phyloP scores from a whole-genome alignment of 1,284 basidiomycete genomes.

The Pterulicium gracile region DNA sequence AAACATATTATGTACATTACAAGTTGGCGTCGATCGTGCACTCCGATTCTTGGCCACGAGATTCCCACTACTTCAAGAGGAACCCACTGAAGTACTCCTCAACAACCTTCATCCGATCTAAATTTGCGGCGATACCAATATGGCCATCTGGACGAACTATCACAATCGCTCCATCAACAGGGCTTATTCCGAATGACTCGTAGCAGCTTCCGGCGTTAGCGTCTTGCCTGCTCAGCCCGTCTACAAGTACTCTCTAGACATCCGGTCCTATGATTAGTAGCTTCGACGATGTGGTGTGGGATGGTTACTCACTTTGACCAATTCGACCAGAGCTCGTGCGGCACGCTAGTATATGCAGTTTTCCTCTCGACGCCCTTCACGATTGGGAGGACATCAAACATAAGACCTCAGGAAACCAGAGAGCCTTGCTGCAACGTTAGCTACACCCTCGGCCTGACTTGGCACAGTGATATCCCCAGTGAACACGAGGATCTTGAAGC shows the following conservation, averaged over 20 bases:
- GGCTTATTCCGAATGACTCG: slow-evolving; percentile 1
- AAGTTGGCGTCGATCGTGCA: no score
- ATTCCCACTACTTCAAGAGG: background rate
- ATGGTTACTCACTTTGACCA: slow-evolving; percentile 48
- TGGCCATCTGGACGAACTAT: slow-evolving; percentile 3
- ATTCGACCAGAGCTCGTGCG: slow-evolving; percentile 42
- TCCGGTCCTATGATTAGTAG: slow-evolving; percentile 14
- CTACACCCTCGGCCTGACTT: slow-evolving; percentile 27
- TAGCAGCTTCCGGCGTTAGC: background rate
- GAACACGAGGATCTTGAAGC: slow-evolving; percentile 70
- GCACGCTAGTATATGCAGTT: slow-evolving; percentile 35
- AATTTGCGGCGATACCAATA: background rate
- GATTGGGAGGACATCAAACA: slow-evolving; percentile 48
- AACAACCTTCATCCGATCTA: background rate
- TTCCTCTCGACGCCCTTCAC: slow-evolving; percentile 29
- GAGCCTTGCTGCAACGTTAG: slow-evolving; percentile 34
- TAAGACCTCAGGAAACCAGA: slow-evolving; percentile 14
- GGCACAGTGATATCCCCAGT: slow-evolving; percentile 38
- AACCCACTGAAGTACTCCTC: slow-evolving; percentile 1
- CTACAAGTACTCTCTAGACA: background rate
- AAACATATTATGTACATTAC: no score
- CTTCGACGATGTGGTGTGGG: background rate
- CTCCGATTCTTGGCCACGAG: no score
- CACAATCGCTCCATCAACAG: background rate
- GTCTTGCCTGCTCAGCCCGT: background rate